A percentile compares a stretch with the other conserved stretches of the same genome.
These are phyloP conservation scores for Centella asiatica DNA, from an alignment of 129 eudicot genomes.

Conservation along the genomic window DNA sequence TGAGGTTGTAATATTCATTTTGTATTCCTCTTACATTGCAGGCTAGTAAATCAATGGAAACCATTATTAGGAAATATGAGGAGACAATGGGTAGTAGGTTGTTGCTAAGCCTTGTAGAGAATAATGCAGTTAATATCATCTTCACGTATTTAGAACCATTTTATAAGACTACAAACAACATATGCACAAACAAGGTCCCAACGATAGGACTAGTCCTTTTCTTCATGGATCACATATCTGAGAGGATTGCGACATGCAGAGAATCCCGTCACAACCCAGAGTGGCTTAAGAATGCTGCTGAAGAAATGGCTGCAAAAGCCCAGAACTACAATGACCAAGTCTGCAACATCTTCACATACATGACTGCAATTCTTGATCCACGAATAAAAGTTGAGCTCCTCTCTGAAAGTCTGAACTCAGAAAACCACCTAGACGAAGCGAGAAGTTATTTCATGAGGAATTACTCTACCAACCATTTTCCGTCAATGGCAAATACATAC, in stretches of 20 bases:
- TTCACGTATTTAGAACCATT: slow-evolving; percentile 76
- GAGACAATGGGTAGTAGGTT: slow-evolving; percentile 51
- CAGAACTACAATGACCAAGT: slow-evolving; percentile 57
- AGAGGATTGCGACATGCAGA: slow-evolving; percentile 57
- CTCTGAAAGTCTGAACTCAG: slow-evolving; percentile 68
- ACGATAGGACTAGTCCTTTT: slow-evolving; percentile 84
- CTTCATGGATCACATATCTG: slow-evolving; percentile 95
- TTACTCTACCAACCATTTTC: slow-evolving; percentile 54
- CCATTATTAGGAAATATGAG: slow-evolving; percentile 56
- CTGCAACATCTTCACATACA: slow-evolving; percentile 66
- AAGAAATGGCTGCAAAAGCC: slow-evolving; percentile 58
- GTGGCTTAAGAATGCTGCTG: slow-evolving; percentile 73
- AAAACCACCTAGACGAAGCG: slow-evolving; percentile 67
- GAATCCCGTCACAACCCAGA: slow-evolving; percentile 82
- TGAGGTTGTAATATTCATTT: neutral
- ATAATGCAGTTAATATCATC: slow-evolving; percentile 56
- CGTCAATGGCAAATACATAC: slow-evolving; percentile 35
- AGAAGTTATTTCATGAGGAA: slow-evolving; percentile 61
- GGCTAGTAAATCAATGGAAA: slow-evolving; percentile 78
- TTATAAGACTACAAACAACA: slow-evolving; percentile 76
- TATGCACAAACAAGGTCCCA: slow-evolving; percentile 64
- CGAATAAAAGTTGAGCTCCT: slow-evolving; percentile 78
- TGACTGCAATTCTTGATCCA: slow-evolving; percentile 89
- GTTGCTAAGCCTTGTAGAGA: slow-evolving; percentile 59
- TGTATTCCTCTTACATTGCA: slow-evolving; percentile 14